These are phyloP conservation scores for Gremmenia infestans DNA, from an alignment of 2,329 filamentous ascomycete species.

Conservation along the genomic window DNA sequence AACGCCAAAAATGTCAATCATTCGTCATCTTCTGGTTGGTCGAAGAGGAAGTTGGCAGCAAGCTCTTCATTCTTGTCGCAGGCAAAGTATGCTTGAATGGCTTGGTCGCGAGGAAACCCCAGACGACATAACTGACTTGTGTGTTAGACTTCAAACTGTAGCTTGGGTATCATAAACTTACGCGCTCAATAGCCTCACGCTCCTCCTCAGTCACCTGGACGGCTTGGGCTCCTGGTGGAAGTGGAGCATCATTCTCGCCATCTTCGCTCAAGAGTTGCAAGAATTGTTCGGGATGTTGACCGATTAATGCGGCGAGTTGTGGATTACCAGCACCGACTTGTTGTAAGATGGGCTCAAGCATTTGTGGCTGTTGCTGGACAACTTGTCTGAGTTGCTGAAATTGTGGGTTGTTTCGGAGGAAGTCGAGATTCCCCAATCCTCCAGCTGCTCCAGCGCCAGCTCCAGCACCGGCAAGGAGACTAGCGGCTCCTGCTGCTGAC, in stretches of 20 bases:
- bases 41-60: conserved; percentile 96
- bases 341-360: conserved; percentile 97
- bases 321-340: conserved; percentile 94
- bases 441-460: conserved; percentile 39
- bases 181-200: conserved; percentile 91
- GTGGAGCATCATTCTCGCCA: conserved; percentile 72
- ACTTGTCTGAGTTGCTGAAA: conserved; percentile 97
- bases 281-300: conserved; percentile 88
- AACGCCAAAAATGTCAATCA: conserved; percentile 11
- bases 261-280: conserved; percentile 86
- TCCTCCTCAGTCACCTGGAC: conserved; percentile 95
- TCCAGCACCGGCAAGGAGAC: conserved; percentile 35
- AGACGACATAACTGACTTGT: conserved; percentile 72
- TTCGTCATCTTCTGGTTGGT: conserved; percentile 86
- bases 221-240: conserved; percentile 83
- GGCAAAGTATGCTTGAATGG: conserved; percentile 97
- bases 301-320: conserved; percentile 87
- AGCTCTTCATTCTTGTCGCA: conserved; percentile 99
- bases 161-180: conserved; percentile 42
- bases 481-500: conserved; percentile 60
- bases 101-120: conserved; percentile 86
- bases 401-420: conserved; percentile 89
- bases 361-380: conserved; percentile 94
- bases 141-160: conserved; percentile 11
- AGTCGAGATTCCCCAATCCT: conserved; percentile 76